Conservation (phyloP, 495 filamentous ascomycete species). For the Penicillium chermesinum region DNA sequence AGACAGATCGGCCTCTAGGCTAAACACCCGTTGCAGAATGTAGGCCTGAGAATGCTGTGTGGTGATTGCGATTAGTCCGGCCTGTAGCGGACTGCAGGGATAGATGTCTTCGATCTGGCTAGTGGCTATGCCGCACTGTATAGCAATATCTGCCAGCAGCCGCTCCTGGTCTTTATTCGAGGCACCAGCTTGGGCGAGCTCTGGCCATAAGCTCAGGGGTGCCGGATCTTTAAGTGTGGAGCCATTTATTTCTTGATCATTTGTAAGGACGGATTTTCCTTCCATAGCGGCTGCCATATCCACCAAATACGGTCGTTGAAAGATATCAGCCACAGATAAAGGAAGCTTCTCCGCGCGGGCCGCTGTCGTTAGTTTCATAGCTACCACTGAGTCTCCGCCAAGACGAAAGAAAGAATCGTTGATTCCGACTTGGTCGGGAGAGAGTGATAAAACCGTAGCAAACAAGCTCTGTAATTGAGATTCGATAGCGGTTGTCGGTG, state of each 20-base stretch:
- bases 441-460: neutral
- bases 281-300: neutral
- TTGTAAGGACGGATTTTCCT: no score
- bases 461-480: neutral
- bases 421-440: neutral
- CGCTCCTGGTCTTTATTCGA: no score
- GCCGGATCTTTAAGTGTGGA: no score
- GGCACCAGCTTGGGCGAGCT: neutral
- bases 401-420: conserved; percentile 1
- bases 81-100: conserved; percentile 31
- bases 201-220: neutral
- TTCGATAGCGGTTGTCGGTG: no score
- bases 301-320: neutral
- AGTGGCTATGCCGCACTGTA: neutral
- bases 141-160: neutral
- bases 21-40: conserved; percentile 34
- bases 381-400: neutral
- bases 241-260: neutral
- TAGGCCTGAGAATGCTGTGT: conserved; percentile 44
- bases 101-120: conserved; percentile 48
- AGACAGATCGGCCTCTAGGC: neutral
- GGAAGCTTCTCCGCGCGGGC: neutral
- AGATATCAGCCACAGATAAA: neutral
- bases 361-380: conserved; percentile 1
- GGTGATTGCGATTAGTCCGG: conserved; percentile 48